A percentile compares a stretch with the other conserved stretches of the same genome.
These are phyloP conservation scores for Sarcocystis neurona DNA, from an alignment of 169 alveolate genomes.

Conservation along the genomic window DNA sequence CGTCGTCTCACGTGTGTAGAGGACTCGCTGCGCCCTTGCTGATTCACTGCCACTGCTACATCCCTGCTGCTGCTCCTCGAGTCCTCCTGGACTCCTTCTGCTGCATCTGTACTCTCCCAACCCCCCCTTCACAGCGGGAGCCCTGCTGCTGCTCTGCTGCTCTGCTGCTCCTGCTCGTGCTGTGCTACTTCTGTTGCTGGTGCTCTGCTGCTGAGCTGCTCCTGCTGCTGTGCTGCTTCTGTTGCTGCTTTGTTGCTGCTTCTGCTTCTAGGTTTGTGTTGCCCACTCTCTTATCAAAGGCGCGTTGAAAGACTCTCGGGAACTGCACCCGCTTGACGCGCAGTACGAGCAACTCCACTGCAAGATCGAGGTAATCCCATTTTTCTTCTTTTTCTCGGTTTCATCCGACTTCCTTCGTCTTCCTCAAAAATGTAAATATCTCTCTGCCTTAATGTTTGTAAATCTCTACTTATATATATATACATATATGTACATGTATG, in stretches of 20 bases:
- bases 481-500: too few species aligned
- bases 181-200: background rate
- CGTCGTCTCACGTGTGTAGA: too few species aligned
- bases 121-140: background rate
- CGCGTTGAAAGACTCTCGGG: constrained; percentile 57
- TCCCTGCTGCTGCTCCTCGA: background rate
- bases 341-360: constrained; percentile 66
- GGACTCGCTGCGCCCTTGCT: too few species aligned
- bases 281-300: constrained; percentile 66
- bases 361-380: constrained; percentile 51
- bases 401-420: too few species aligned
- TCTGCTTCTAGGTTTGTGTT: constrained; percentile 54
- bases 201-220: background rate
- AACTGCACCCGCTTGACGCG: constrained; percentile 62
- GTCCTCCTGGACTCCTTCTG: background rate
- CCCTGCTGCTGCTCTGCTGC: background rate
- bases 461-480: too few species aligned
- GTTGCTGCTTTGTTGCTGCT: background rate
- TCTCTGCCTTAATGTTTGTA: too few species aligned
- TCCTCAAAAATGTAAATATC: too few species aligned
- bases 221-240: background rate
- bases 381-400: too few species aligned
- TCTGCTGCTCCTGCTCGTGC: background rate
- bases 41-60: too few species aligned
- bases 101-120: background rate